Percentiles rank a stretch among this genome's conserved stretches.
These are phyloP conservation scores for Venturia carpophila DNA, from an alignment of 2,329 filamentous ascomycete species.

Conservation along the genomic window DNA sequence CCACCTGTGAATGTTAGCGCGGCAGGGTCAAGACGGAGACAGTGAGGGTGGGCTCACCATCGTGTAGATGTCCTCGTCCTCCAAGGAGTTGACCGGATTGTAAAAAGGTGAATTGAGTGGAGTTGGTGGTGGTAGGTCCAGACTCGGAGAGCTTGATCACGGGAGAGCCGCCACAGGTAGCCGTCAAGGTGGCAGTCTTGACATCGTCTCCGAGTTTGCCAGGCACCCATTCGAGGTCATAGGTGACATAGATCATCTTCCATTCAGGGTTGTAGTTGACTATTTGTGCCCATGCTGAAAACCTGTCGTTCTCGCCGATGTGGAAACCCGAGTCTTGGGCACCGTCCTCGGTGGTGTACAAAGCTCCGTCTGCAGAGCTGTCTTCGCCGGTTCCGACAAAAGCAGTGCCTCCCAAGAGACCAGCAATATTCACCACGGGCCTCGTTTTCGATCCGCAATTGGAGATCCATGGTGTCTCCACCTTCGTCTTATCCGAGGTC, in stretches of 20 bases:
- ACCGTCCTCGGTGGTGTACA: constrained; percentile 16
- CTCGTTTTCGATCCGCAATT: constrained; percentile 2
- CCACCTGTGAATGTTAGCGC: constrained; percentile 4
- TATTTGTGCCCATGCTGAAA: constrained; percentile 8
- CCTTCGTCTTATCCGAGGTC: constrained; percentile 12
- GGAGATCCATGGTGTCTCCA: constrained; percentile 9
- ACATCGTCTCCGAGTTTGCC: constrained; percentile 14
- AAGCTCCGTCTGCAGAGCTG: constrained; percentile 11
- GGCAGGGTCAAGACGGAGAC: neutral
- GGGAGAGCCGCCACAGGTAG: constrained; percentile 7
- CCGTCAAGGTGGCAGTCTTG: constrained; percentile 7
- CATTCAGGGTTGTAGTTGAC: constrained; percentile 16
- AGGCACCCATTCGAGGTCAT: constrained; percentile 17
- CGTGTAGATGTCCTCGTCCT: constrained; percentile 11
- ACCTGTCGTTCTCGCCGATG: neutral
- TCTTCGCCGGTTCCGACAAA: constrained; percentile 18
- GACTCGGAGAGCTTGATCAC: constrained; percentile 8
- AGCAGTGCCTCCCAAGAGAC: constrained; percentile 6
- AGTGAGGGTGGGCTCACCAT: neutral
- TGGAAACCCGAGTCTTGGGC: constrained; percentile 11
- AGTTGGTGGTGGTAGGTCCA: constrained; percentile 9
- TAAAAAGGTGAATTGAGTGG: neutral
- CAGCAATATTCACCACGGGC: constrained; percentile 11
- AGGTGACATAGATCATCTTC: constrained; percentile 4
- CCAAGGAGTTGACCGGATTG: constrained; percentile 10